phyloP scores from a whole-genome alignment of 306 rosid species.

The Neltuma alba region DNA sequence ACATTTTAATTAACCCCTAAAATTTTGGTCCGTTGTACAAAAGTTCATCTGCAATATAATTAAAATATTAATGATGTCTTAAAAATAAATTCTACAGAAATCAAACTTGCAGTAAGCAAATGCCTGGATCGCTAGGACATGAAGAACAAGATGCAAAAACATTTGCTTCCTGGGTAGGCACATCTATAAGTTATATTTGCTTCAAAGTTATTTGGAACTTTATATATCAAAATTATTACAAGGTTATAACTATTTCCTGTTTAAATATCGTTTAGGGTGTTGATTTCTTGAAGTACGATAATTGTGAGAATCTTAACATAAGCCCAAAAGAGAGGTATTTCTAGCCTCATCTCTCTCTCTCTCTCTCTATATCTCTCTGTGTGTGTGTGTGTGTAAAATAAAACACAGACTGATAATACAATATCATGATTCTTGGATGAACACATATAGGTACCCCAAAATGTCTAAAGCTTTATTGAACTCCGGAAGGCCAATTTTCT shows the following conservation, averaged over 20 bases:
- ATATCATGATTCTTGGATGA: background rate
- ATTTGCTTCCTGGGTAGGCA: conserved; percentile 74
- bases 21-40: background rate
- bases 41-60: background rate
- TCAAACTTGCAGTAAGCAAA: conserved; percentile 61
- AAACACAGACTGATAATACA: conserved; percentile 4
- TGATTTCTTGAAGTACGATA: conserved; percentile 86
- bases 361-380: too few species aligned
- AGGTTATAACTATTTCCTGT: too few species aligned
- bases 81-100: conserved; percentile 39
- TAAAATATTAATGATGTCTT: conserved; percentile 16
- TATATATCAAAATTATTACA: too few species aligned
- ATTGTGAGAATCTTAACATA: conserved; percentile 55
- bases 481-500: conserved; percentile 59
- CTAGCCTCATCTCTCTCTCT: background rate
- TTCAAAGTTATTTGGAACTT: too few species aligned
- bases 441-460: conserved; percentile 55
- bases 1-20: background rate
- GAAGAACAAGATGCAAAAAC: conserved; percentile 81
- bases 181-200: background rate
- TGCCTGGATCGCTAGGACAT: conserved; percentile 79
- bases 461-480: conserved; percentile 64
- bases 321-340: conserved; percentile 66
- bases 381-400: too few species aligned
- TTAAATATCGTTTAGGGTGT: conserved; percentile 55